These are phyloP conservation scores for Anthracocystis setariae DNA, from an alignment of 1,284 basidiomycete genomes.

Conservation along the genomic window DNA sequence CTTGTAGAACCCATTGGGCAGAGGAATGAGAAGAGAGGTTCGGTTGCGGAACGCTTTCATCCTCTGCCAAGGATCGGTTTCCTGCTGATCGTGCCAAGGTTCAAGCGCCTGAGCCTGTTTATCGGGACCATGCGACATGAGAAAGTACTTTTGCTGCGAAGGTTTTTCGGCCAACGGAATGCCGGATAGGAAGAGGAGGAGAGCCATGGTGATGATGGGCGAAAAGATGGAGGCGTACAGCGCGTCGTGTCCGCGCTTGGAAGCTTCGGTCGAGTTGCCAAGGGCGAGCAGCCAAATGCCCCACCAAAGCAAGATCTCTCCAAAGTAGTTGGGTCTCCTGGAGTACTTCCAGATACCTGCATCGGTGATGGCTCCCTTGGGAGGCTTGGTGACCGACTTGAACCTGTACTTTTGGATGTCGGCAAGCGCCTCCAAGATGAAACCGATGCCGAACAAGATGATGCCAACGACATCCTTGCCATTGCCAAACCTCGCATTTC, in stretches of 20 bases:
- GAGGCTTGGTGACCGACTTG: constrained; percentile 50
- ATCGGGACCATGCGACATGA: constrained; percentile 70
- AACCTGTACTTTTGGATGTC: constrained; percentile 74
- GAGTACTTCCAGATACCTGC: constrained; percentile 51
- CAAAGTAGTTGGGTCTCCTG: constrained; percentile 78
- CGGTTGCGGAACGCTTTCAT: constrained; percentile 62
- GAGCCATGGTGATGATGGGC: constrained; percentile 61
- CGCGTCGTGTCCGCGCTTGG: constrained; percentile 32
- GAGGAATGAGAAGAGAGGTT: constrained; percentile 76
- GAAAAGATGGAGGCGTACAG: constrained; percentile 59
- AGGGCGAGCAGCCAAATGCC: constrained; percentile 54
- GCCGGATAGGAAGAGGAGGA: constrained; percentile 73
- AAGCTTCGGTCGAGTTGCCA: constrained; percentile 30
- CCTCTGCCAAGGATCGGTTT: constrained; percentile 58
- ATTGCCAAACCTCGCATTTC: constrained; percentile 46
- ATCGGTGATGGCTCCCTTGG: constrained; percentile 59
- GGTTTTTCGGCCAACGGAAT: constrained; percentile 80
- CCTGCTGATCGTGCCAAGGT: constrained; percentile 48
- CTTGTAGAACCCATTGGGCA: constrained; percentile 75
- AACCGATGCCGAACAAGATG: constrained; percentile 76
- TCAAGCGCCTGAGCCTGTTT: constrained; percentile 37
- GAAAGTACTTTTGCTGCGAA: constrained; percentile 75
- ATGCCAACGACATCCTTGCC: constrained; percentile 76
- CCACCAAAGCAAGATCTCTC: constrained; percentile 72
- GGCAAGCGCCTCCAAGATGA: constrained; percentile 74